A percentile compares a stretch with the other conserved stretches of the same genome.
Evolutionary conservation across 2,329 filamentous ascomycete species (phyloP).

Genomic region (Xylariaceae sp.): DNA sequence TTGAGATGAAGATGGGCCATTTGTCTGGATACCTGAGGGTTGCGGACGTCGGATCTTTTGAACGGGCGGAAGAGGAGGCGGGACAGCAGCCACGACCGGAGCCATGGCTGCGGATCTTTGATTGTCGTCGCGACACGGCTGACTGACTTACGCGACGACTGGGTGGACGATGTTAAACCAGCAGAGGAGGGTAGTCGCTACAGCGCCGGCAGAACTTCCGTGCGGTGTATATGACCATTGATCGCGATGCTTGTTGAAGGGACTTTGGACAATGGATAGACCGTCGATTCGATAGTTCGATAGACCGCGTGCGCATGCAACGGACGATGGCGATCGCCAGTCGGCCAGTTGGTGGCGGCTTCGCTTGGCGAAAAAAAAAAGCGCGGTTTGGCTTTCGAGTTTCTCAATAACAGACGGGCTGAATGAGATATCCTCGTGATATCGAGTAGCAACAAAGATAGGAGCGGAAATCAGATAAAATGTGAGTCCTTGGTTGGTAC

Average conservation of each 20-base stretch:
- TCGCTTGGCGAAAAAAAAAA: not conserved
- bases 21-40: constrained; percentile 67
- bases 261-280: not conserved
- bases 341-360: not conserved
- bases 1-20: constrained; percentile 59
- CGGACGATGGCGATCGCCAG: not conserved
- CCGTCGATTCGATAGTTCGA: not conserved
- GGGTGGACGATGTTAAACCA: constrained; percentile 6
- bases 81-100: constrained; percentile 53
- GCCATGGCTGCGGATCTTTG: constrained; percentile 49
- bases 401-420: not conserved
- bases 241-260: constrained; percentile 10
- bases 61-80: constrained; percentile 37
- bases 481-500: not conserved
- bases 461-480: not conserved
- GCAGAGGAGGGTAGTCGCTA: not conserved
- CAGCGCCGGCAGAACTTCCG: not conserved
- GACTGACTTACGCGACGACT: constrained; percentile 12
- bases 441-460: not conserved
- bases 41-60: constrained; percentile 70
- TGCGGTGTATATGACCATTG: constrained; percentile 17
- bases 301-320: constrained; percentile 9
- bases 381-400: not conserved
- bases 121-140: not conserved
- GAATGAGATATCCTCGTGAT: not conserved